Base-by-base conservation (phyloP, 23 red algal genomes). In the Agarophyton chilense region DNA sequence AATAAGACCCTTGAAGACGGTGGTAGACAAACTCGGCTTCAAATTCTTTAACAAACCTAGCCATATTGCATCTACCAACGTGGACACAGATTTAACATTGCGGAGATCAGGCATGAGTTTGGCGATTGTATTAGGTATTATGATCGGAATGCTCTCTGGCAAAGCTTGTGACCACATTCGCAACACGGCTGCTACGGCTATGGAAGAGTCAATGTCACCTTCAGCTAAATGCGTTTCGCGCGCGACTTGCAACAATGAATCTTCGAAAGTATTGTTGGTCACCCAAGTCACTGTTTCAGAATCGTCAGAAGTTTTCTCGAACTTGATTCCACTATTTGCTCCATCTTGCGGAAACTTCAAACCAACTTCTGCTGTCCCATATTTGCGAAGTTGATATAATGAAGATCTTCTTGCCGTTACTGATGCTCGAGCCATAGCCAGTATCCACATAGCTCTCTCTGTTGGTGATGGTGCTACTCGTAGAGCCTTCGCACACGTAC, bases 91-190 rank as follows among this genome's bases (percentile, higher is more conserved):
- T 39, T 40, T 42, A 32, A 73, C 57, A 22, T 74, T 57, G 26
- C 24, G 17, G 35, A 91, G 33, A 52, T 81, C 67, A 17, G 75
- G 63, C 47, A 82, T 52, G 10, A 91, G 60, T 32, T 60, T 73
- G 24, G 77, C 55, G 38, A 91, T 53, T 67, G 76, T 29, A 71
- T 56, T 74, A 10, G 88, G 76, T 18, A 82, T 47, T 39, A 91
- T 74, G 8, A 56, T 54, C 1, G 75, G 49, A 55, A 72, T 63
- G 57, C 65, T 82, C 10, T 47, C 51, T 57, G 88, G 88, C 32
- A 91, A 82, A 44, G 88, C 88, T 33, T 56, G 36, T 39, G 52
- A 54, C 88, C 88, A 91, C 88, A 91, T 91, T 52, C 88, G 88
- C 19, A 91, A 52, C 10, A 91, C 74, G 64, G 64, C 60, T 49